A percentile compares a stretch with the other conserved stretches of the same genome.
Evolutionary conservation across 1,284 basidiomycete species (phyloP).

Genomic region (Anthracocystis setariae): DNA sequence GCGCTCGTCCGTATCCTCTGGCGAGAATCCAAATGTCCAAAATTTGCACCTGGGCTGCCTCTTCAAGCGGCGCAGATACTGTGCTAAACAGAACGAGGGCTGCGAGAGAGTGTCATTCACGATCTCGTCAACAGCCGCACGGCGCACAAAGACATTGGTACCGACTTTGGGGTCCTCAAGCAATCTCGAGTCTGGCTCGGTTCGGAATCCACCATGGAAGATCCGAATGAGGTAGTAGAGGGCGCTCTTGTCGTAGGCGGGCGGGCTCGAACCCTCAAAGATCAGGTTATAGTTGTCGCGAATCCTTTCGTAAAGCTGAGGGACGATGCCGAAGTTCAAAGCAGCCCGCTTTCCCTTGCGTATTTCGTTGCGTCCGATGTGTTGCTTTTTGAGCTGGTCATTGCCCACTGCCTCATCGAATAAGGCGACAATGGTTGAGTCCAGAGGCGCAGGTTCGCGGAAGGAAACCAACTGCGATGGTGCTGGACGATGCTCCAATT

Average conservation of each 20-base stretch:
- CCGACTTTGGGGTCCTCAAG: conserved; percentile 14
- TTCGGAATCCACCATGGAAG: conserved; percentile 34
- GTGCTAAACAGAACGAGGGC: conserved; percentile 11
- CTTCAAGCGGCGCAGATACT: conserved; percentile 36
- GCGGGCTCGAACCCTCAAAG: conserved; percentile 22
- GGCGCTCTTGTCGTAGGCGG: conserved; percentile 29
- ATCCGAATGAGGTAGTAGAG: conserved; percentile 28
- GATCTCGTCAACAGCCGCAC: conserved; percentile 19
- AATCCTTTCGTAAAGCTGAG: conserved; percentile 19
- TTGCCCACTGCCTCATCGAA: conserved; percentile 19
- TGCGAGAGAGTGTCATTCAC: not conserved
- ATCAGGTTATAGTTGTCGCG: conserved; percentile 39
- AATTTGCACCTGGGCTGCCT: conserved; percentile 28
- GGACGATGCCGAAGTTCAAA: conserved; percentile 20
- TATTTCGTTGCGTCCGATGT: conserved; percentile 22
- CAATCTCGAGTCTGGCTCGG: conserved; percentile 24
- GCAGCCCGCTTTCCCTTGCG: conserved; percentile 25
- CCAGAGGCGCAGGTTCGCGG: conserved; percentile 5
- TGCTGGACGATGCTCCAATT: conserved; percentile 20
- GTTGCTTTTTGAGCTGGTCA: conserved; percentile 16
- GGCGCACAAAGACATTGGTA: conserved; percentile 33
- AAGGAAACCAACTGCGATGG: conserved; percentile 11
- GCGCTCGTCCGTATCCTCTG: conserved; percentile 30
- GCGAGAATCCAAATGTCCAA: conserved; percentile 36
- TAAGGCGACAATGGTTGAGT: conserved; percentile 5